These are phyloP conservation scores for Metschnikowia kofuensis DNA, from an alignment of 805 yeast genomes.

Conservation along the genomic window DNA sequence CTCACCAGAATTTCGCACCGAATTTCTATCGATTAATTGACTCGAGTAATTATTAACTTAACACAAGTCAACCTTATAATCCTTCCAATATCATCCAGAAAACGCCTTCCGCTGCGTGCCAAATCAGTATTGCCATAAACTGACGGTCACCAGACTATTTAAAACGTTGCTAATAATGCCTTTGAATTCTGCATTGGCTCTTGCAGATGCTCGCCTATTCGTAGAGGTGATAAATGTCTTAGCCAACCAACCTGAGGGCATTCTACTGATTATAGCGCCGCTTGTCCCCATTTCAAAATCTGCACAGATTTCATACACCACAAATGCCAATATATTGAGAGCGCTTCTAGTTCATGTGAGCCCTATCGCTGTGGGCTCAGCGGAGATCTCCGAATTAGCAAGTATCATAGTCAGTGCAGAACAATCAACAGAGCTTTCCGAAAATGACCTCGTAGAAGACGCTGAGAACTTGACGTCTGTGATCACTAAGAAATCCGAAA, in stretches of 20 bases:
- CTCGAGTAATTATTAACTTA: no score
- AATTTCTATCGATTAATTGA: no score
- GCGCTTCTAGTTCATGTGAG: constrained; percentile 10
- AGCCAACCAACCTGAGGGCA: constrained; percentile 5
- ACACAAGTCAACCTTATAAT: no score
- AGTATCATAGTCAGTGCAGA: constrained; percentile 2
- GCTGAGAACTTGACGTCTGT: constrained; percentile 7
- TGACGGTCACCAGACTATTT: no score
- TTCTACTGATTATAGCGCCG: constrained; percentile 2
- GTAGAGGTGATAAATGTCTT: constrained; percentile 7
- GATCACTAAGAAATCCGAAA: constrained; percentile 5
- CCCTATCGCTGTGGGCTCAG: constrained; percentile 8
- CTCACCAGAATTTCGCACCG: no score
- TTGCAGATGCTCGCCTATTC: constrained; percentile 13
- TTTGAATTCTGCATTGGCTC: neutral
- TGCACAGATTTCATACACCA: constrained; percentile 4
- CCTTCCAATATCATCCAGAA: neutral
- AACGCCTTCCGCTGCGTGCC: neutral
- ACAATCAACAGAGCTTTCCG: neutral
- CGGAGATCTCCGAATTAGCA: constrained; percentile 4
- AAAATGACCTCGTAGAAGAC: constrained; percentile 11
- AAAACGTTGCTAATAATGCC: neutral
- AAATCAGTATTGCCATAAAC: neutral
- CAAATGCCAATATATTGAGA: constrained; percentile 9
- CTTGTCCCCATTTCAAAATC: constrained; percentile 5